Base-by-base conservation (phyloP, 768 basidiomycete species). In the Lentinula lateritia region DNA sequence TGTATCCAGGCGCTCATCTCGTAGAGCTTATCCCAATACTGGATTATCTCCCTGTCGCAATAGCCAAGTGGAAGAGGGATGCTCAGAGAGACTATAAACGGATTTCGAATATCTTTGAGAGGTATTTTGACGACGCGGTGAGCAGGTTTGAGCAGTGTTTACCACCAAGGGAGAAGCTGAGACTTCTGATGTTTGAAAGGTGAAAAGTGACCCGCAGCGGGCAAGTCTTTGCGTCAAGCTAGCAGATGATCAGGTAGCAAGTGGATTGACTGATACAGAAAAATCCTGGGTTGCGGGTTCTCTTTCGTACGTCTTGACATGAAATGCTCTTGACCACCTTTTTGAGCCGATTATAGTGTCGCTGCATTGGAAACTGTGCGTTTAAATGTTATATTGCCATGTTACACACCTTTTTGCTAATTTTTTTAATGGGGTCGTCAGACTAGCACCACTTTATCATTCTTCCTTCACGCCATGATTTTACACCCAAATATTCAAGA, bases 1-100 rank as follows among this genome's bases (percentile, higher is more conserved):
- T 52, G 9, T 52, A 38, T 43, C 59, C 59, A 41, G 59, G 59
- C 5, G 50, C 59, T 28, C 28, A 60, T 43, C 50, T 52, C 20
- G 59, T 60, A 15, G 50, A 60, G 13, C 5, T 60, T 10, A 13
- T 60, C 0, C 48, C 59, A 23, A 16, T 50, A 13, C 5, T 60
- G 15, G n/a, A 52, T n/a, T 52, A 60, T 34, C 23, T 60, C 16
- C 59, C 59, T 39, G 5, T 41, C 8, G 8, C 1, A 3, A 20
- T 60, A 15, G 18, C 38, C 15, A 38, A 50, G 20, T 60, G 59
- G 59, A 60, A 52, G 39, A 20, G 50, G 18, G 48, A 60, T 43
- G 59, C 59, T 7, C 13, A 52, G 39, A 16, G 16, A 28, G 48
- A 52, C n/a, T 60, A 9, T 20, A 28, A 41, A 38, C 50, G 39